Base-by-base conservation (phyloP, 2,329 filamentous ascomycete genomes). In the Dothiorella sarmentorum region DNA sequence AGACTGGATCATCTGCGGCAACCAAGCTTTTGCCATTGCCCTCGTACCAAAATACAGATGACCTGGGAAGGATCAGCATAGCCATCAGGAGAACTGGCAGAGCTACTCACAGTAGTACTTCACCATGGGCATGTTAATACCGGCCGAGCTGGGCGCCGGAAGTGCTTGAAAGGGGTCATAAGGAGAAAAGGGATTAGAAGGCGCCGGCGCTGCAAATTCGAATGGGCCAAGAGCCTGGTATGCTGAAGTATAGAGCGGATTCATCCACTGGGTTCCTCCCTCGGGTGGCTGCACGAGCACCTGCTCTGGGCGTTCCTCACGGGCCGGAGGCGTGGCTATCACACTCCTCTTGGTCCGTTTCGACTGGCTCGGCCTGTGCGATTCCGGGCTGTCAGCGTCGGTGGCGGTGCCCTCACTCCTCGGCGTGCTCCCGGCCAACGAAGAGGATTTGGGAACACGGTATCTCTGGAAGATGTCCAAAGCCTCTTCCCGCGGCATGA, bases 131-230 rank as follows among this genome's bases (percentile, higher is more conserved):
- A 73, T 68, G 3, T 68, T 70, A 1, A 74, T 66, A 6, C 49
- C 26, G 3, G 67, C 64, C 56, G 70, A 62, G 11, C 53, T 63
- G 2, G 67, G 63, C 43, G 73, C 69, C 22, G 66, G 69, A 66
- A 74, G 71, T 7, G 68, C 71, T 1, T 60, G 38, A 52, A 74
- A 74, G 0, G 72, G 72, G 53, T 74, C 72, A 17, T 59, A 42
- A 6, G 57, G 17, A 7, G 47, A 55, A n/a, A 59, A 59, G 13
- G 43, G 27, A 29, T 59, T 59, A 2, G 17, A 17, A 22, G 49
- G 47, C n/a, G 47, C 38, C 10, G 55, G 49, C 3, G 20, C 18
- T 1, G 49, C 15, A 33, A 59, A 42, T n/a, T 45, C n/a, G 7
- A 53, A 22, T 11, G 38, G 38, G 11, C 47, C 38, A n/a, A 58